phyloP scores from a whole-genome alignment of 495 filamentous ascomycete species.

The Neurospora sp. region DNA sequence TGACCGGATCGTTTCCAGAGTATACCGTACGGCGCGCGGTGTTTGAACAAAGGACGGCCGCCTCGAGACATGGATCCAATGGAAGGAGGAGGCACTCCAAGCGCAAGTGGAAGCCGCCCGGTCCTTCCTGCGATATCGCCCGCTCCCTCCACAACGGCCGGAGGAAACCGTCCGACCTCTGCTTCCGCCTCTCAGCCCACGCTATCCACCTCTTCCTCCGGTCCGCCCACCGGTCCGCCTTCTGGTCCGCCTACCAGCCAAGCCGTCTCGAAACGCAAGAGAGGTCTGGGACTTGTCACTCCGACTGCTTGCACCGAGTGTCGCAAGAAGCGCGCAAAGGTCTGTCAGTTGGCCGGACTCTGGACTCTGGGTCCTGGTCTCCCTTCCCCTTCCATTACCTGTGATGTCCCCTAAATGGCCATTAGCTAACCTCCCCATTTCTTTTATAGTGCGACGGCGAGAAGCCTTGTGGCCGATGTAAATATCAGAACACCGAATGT shows the following conservation, averaged over 20 bases:
- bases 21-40: background rate
- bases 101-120: background rate
- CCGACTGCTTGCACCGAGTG: conserved; percentile 49
- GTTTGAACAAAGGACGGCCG: background rate
- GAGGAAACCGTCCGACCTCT: conserved; percentile 3
- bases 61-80: conserved; percentile 15
- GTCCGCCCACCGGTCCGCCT: background rate
- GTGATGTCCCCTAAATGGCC: background rate
- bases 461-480: conserved; percentile 41
- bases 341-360: conserved; percentile 8
- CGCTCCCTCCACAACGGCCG: conserved; percentile 5
- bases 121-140: conserved; percentile 2
- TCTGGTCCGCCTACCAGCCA: conserved; percentile 1
- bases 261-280: conserved; percentile 31
- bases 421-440: background rate
- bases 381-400: background rate
- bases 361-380: background rate
- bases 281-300: conserved; percentile 43
- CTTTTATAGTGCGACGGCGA: conserved; percentile 41
- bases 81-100: conserved; percentile 17
- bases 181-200: conserved; percentile 8
- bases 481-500: conserved; percentile 37
- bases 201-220: conserved; percentile 13
- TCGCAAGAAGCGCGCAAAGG: conserved; percentile 48
- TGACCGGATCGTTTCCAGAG: background rate